These are phyloP conservation scores for Arthrobotrys pseudoclavata DNA, from an alignment of 2,329 filamentous ascomycete species.

Conservation along the genomic window DNA sequence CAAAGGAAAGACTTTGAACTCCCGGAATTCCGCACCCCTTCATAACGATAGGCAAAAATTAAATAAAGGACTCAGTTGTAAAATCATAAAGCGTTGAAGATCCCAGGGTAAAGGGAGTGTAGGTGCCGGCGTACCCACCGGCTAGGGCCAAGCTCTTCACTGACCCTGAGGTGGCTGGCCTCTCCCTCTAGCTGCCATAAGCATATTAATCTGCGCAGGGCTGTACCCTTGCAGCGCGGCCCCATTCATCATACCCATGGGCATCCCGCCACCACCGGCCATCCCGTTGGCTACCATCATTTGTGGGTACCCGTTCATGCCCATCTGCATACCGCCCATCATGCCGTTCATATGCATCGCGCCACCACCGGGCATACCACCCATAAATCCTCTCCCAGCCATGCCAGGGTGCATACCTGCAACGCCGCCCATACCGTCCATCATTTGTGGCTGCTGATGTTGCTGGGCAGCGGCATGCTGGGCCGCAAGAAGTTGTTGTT, in stretches of 20 bases:
- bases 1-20: conserved; percentile 36
- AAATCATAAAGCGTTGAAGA: conserved; percentile 32
- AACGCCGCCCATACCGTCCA: conserved; percentile 46
- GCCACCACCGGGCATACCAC: conserved; percentile 32
- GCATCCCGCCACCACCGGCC: conserved; percentile 45
- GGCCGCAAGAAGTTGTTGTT: conserved; percentile 46
- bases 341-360: conserved; percentile 54
- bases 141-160: conserved; percentile 8
- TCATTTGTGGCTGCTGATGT: conserved; percentile 52
- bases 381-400: conserved; percentile 48
- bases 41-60: conserved; percentile 20
- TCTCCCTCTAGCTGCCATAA: conserved; percentile 60
- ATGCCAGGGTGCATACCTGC: conserved; percentile 43
- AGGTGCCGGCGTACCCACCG: neutral
- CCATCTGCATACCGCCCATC: conserved; percentile 52
- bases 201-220: conserved; percentile 61
- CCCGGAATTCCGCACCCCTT: conserved; percentile 54
- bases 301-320: conserved; percentile 51
- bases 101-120: conserved; percentile 4
- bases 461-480: conserved; percentile 41
- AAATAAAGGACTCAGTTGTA: conserved; percentile 12
- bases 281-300: conserved; percentile 60
- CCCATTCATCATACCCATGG: conserved; percentile 54
- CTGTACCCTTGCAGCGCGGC: conserved; percentile 58
- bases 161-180: conserved; percentile 57